Evolutionary conservation across 2,329 filamentous ascomycete species (phyloP).

Genomic region (Claviceps maximensis): DNA sequence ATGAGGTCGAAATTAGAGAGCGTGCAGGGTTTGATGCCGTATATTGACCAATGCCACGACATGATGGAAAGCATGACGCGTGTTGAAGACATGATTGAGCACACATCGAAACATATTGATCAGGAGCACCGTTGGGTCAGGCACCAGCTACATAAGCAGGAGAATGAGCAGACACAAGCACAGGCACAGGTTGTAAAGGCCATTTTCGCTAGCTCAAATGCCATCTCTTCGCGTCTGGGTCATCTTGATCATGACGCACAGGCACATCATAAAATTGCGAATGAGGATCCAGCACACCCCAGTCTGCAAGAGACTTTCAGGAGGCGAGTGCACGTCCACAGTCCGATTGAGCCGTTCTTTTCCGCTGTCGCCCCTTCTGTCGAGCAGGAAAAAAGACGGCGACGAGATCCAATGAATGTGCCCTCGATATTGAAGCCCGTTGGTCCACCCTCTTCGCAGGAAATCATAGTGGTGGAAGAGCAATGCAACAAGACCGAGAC

Average conservation of each 20-base stretch:
- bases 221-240: neutral
- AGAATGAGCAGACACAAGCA: neutral
- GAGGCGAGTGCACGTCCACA: constrained; percentile 6
- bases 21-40: constrained; percentile 13
- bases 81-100: constrained; percentile 16
- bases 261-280: neutral
- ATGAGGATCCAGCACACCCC: neutral
- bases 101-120: constrained; percentile 16
- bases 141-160: constrained; percentile 10
- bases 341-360: constrained; percentile 8
- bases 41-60: constrained; percentile 13
- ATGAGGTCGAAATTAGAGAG: constrained; percentile 14
- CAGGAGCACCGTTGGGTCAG: constrained; percentile 18
- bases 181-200: neutral
- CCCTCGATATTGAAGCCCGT: constrained; percentile 22
- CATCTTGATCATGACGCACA: neutral
- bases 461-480: neutral
- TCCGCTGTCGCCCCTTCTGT: constrained; percentile 19
- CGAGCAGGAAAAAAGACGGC: constrained; percentile 22
- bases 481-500: constrained; percentile 1
- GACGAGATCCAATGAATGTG: constrained; percentile 17
- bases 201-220: neutral
- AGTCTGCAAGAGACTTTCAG: neutral
- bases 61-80: constrained; percentile 15
- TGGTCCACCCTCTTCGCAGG: constrained; percentile 5